These are phyloP conservation scores for Melaleuca quinquenervia DNA, from an alignment of 345 rosid genomes.

Conservation along the genomic window DNA sequence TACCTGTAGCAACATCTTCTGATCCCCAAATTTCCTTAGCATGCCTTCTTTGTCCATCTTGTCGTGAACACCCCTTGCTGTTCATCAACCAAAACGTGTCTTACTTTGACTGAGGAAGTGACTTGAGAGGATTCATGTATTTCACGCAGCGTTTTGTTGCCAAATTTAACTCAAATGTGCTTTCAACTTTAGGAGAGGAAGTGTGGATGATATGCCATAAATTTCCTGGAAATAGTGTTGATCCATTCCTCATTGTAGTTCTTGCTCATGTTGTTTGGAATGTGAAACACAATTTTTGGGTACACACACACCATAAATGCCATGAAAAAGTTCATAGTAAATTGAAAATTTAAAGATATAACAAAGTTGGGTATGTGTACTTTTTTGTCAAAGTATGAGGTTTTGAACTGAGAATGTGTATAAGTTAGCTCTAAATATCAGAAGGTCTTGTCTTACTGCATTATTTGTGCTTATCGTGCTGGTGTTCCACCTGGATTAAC, in stretches of 20 bases:
- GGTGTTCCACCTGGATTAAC: background rate
- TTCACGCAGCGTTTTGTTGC: background rate
- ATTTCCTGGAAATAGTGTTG: background rate
- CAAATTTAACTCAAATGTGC: background rate
- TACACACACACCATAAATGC: background rate
- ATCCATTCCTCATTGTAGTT: background rate
- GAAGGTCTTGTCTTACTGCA: background rate
- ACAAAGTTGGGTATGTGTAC: background rate
- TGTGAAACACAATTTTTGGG: background rate
- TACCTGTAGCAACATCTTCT: background rate
- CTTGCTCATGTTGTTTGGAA: background rate
- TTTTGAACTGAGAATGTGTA: background rate
- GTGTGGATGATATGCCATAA: background rate
- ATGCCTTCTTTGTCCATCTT: background rate
- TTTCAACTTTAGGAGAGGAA: background rate
- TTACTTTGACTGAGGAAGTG: background rate
- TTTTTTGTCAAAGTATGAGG: background rate
- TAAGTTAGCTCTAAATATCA: background rate
- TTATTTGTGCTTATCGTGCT: background rate
- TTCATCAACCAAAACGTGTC: background rate
- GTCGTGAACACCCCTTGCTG: background rate
- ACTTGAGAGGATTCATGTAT: background rate
- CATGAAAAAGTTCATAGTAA: background rate
- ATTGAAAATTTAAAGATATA: background rate
- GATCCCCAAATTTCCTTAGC: background rate